Percentiles rank a stretch among this genome's conserved stretches.
These are phyloP conservation scores for Skeletonema grethae DNA, from an alignment of 108 stramenopile species.

Conservation along the genomic window DNA sequence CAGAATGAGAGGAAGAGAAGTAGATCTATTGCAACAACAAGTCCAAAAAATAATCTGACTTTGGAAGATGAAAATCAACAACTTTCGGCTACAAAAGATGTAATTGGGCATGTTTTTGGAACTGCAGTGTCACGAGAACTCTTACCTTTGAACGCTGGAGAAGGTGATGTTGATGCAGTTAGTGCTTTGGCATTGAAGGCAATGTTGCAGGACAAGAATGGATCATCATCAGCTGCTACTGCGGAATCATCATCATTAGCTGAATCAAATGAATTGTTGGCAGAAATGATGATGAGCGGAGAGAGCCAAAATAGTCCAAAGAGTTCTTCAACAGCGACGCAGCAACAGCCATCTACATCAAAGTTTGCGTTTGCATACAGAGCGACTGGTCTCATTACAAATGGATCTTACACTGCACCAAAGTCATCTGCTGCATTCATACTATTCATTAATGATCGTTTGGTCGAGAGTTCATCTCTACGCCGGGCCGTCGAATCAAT, in stretches of 20 bases:
- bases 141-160: slow-evolving; percentile 31
- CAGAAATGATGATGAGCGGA: slow-evolving; percentile 45
- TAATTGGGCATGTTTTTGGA: slow-evolving; percentile 82
- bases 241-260: background rate
- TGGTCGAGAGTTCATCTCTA: slow-evolving; percentile 77
- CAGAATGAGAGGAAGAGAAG: slow-evolving; percentile 29
- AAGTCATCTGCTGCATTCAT: slow-evolving; percentile 70
- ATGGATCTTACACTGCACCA: slow-evolving; percentile 65
- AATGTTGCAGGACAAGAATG: slow-evolving; percentile 17
- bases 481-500: slow-evolving; percentile 84
- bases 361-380: slow-evolving; percentile 55
- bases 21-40: slow-evolving; percentile 5
- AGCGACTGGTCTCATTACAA: slow-evolving; percentile 67
- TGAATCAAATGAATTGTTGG: slow-evolving; percentile 21
- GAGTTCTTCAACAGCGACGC: background rate
- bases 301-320: slow-evolving; percentile 6
- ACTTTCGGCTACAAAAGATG: slow-evolving; percentile 65
- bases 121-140: slow-evolving; percentile 59
- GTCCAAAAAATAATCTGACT: background rate
- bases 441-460: slow-evolving; percentile 95
- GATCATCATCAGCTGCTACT: slow-evolving; percentile 3
- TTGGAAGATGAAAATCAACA: slow-evolving; percentile 25
- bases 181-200: slow-evolving; percentile 30
- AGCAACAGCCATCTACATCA: slow-evolving; percentile 7
- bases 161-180: slow-evolving; percentile 48